Conservation (phyloP, 2,329 filamentous ascomycete genomes). For the Nothopassalora personata region DNA sequence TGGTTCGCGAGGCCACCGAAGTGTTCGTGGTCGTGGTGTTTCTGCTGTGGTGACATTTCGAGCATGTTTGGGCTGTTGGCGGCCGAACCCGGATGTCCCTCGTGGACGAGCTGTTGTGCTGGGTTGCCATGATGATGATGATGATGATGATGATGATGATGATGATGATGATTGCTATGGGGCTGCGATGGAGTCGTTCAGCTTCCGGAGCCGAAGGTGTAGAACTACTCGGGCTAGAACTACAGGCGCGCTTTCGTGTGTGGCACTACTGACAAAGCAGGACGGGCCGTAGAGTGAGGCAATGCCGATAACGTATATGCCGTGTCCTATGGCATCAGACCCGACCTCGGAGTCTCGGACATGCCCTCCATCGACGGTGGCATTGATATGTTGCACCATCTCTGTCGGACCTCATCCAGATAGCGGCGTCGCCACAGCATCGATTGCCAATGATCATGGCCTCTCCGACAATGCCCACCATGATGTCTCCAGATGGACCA, state of each 20-base stretch:
- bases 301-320: not conserved
- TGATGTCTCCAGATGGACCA: constrained; percentile 2
- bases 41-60: not conserved
- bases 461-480: not conserved
- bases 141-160: no score
- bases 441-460: not conserved
- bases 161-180: not conserved
- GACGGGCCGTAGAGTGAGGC: no score
- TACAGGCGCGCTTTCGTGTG: not conserved
- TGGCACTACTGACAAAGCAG: no score
- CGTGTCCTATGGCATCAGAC: not conserved
- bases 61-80: not conserved
- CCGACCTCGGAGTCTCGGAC: not conserved
- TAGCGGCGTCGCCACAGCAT: not conserved
- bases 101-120: not conserved
- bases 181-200: not conserved
- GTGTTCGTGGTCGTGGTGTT: not conserved
- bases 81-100: not conserved
- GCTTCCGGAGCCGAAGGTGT: no score
- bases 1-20: not conserved
- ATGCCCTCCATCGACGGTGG: not conserved
- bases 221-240: not conserved
- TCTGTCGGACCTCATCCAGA: not conserved
- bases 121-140: no score
- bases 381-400: not conserved